phyloP scores from a whole-genome alignment of 768 basidiomycete species.

The Lactarius psammicola region DNA sequence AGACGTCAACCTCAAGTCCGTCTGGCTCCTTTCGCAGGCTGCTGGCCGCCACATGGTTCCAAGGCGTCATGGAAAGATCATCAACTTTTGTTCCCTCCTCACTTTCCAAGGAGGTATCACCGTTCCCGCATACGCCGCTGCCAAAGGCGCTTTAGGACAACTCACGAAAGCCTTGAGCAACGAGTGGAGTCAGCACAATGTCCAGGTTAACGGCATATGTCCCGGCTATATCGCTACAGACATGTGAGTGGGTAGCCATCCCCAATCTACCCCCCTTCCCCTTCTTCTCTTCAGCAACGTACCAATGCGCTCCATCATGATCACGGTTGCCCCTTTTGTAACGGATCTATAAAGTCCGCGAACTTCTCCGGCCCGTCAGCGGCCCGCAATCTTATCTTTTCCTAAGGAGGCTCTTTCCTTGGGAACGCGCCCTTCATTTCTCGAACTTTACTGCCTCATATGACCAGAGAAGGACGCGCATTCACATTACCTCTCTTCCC shows the following conservation, averaged over 20 bases:
- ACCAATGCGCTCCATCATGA: slow-evolving; percentile 8
- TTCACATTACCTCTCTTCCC: slow-evolving; percentile 25
- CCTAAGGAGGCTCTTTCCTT: neutral
- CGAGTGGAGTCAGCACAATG: slow-evolving; percentile 87
- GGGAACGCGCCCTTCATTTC: neutral
- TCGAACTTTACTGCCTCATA: slow-evolving; percentile 22
- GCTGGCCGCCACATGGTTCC: slow-evolving; percentile 90
- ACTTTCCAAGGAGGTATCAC: slow-evolving; percentile 57
- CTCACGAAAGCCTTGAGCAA: slow-evolving; percentile 89
- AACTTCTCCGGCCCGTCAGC: slow-evolving; percentile 23
- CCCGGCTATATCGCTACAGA: slow-evolving; percentile 90
- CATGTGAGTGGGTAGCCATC: slow-evolving; percentile 50
- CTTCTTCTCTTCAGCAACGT: slow-evolving; percentile 17
- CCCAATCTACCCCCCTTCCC: slow-evolving; percentile 13
- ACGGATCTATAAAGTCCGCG: slow-evolving; percentile 8
- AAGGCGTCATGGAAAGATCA: slow-evolving; percentile 65
- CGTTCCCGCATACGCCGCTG: slow-evolving; percentile 88
- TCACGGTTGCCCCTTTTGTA: slow-evolving; percentile 21
- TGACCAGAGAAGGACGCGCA: slow-evolving; percentile 14
- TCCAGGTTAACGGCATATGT: slow-evolving; percentile 86
- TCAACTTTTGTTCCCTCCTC: slow-evolving; percentile 49
- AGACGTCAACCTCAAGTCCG: slow-evolving; percentile 84
- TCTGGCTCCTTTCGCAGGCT: slow-evolving; percentile 80
- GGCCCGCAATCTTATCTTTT: slow-evolving; percentile 28
- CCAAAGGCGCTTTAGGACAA: slow-evolving; percentile 84